Base-by-base conservation (phyloP, 2,329 filamentous ascomycete species). In the Juglanconis juglandina region DNA sequence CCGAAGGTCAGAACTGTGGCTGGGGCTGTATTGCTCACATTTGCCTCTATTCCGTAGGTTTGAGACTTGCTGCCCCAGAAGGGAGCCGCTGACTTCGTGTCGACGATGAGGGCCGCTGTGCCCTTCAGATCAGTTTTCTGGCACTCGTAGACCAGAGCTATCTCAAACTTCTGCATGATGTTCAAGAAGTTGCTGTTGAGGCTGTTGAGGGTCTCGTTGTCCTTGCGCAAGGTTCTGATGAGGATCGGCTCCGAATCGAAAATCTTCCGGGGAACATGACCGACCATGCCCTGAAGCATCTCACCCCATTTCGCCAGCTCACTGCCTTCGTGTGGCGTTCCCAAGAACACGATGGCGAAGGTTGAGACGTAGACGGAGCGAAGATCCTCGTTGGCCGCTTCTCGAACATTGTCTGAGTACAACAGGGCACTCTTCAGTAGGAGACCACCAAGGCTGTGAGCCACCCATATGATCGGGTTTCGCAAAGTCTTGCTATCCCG, bases 71-170 rank as follows among this genome's bases (percentile, higher is more conserved):
- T 88, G 37, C 88, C 88, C 5, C 87, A 86, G 13, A 90, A 76
- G 58, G 89, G 90, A 17, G 86, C 83, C 1, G 90, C 90, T 1
- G 88, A 91, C 51, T 77, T 78, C 57, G 88, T 80, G 61, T 91
- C 88, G 3, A 93, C 90, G 42, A 93, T 46, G 46, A 68, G 75
- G 50, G 67, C 77, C 75, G 76, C 86, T 1, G 85, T 85, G 2
- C 84, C 85, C 66, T 83, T 87, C 41, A 92, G 67, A 64, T 91
- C 85, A 0, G 88, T 90, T 63, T 87, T 88, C 66, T 87, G 84
- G 50, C 87, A 87, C 69, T 93, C 90, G 58, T 92, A 88, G 42
- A 87, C 90, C 81, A 92, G 91, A 67, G 89, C 89, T 54, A 92
- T 86, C 65, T 85, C 82, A 68, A 90, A 92, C 1, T 86, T 81